These are phyloP conservation scores for Tulasnella calospora DNA, from an alignment of 768 basidiomycete species.

Conservation along the genomic window DNA sequence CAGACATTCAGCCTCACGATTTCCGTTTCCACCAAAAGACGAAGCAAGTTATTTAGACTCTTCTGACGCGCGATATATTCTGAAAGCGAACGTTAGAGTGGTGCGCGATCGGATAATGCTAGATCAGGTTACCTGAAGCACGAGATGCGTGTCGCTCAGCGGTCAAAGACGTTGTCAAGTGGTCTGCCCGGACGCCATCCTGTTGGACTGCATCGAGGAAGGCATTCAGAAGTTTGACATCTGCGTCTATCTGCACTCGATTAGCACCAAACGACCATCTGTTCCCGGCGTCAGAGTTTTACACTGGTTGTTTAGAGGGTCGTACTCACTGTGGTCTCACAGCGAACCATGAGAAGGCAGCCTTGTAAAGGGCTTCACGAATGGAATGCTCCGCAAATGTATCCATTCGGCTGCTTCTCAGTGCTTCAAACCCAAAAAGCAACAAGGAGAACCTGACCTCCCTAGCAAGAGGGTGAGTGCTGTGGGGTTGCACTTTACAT, in stretches of 20 bases:
- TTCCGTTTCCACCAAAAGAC: constrained; percentile 85
- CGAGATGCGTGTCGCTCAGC: constrained; percentile 35
- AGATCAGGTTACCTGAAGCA: not conserved
- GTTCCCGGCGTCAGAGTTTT: not conserved
- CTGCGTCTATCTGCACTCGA: constrained; percentile 81
- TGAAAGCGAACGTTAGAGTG: constrained; percentile 33
- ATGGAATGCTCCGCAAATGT: constrained; percentile 69
- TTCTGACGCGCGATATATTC: constrained; percentile 60
- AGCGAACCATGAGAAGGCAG: constrained; percentile 91
- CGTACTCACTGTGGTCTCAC: constrained; percentile 77
- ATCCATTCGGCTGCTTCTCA: constrained; percentile 85
- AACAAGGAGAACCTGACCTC: constrained; percentile 88
- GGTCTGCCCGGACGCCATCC: constrained; percentile 58
- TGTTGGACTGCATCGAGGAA: constrained; percentile 71
- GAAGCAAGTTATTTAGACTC: constrained; percentile 66
- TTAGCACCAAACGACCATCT: constrained; percentile 98
- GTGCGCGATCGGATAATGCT: not conserved
- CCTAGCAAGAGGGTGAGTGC: constrained; percentile 86
- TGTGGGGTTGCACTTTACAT: constrained; percentile 36
- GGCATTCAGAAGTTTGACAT: constrained; percentile 81
- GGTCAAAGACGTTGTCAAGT: constrained; percentile 32
- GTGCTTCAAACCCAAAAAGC: constrained; percentile 85
- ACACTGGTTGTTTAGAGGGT: not conserved
- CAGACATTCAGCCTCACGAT: constrained; percentile 81
- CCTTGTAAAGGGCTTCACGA: constrained; percentile 68